Evolutionary conservation across 1,284 basidiomycete species (phyloP), one percentile per base, ranked within the genome.

Genomic region (Mrakiaceae sp.): DNA sequence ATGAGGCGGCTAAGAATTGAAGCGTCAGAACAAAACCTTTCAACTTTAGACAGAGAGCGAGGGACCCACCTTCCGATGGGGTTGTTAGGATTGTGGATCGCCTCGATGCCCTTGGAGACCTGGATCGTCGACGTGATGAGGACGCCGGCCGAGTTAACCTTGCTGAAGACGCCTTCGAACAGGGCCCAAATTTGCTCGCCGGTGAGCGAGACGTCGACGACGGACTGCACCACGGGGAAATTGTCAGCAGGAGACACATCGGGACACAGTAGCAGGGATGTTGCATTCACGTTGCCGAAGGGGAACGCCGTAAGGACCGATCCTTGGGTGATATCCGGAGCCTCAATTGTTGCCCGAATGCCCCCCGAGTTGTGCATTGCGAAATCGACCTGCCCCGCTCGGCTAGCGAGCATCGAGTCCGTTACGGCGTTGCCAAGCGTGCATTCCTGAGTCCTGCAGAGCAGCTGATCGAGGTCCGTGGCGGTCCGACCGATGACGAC

Each of bases 361-460:
- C 78, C 72, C 39, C 74, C 77, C 3, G 58, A 39, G 3, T 74
- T 77, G 62, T 70, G 71, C 59, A 71, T 16, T 2, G 56, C 66
- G 40, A 64, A 68, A 55, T 70, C 68, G 52, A 73, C 70, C 44
- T 68, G 58, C 0, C 64, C 68, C 27, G 69, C 70, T 4, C 60
- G 73, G 10, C 47, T 43, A 64, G 74, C 76, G 49, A 76, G 70
- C 70, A 78, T 75, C 5, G 77, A 75, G 66, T 80, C 78, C 46
- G 75, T 74, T 52, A 76, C 75, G 64, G 78, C 72, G 67, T 78
- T 73, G 3, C 78, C 79, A 51, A 79, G 71, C 16, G 73, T 77
- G 64, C 78, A 79, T 67, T 80, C 79, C n/a, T 60, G 67, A 14
- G 63, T 53, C 70, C 78, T 74, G 70, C 79, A 79, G 16, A 70